Conservation (phyloP, 345 rosid genomes). For the Eutrema yunnanense region DNA sequence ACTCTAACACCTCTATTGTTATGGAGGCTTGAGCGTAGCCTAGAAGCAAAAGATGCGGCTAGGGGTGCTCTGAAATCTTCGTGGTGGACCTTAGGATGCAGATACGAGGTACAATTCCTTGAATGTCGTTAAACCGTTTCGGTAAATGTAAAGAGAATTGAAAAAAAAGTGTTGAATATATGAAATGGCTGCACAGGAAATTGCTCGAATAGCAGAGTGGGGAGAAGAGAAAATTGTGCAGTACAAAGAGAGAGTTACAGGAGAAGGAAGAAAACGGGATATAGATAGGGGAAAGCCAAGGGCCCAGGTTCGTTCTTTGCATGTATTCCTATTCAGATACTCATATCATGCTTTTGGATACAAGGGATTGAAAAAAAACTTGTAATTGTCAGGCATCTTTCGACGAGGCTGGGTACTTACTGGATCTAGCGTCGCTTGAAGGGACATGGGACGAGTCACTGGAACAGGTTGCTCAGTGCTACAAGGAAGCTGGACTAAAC, state of each 20-base stretch:
- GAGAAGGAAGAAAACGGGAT: conserved; percentile 61
- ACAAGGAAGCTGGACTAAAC: conserved; percentile 61
- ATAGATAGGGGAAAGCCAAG: conserved; percentile 67
- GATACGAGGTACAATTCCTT: conserved; percentile 43
- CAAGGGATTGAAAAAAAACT: neutral
- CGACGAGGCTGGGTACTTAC: conserved; percentile 68
- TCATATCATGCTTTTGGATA: neutral
- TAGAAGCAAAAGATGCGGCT: conserved; percentile 91
- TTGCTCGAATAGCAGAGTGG: conserved; percentile 67
- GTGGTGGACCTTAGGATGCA: conserved; percentile 96
- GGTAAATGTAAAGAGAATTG: neutral
- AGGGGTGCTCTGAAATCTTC: conserved; percentile 83
- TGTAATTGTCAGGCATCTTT: conserved; percentile 44
- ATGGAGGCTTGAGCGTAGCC: conserved; percentile 57
- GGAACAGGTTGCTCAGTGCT: conserved; percentile 59
- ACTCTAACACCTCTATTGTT: conserved; percentile 10
- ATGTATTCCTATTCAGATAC: neutral
- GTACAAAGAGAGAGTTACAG: conserved; percentile 59
- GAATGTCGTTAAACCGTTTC: neutral
- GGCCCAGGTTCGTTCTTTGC: conserved; percentile 45
- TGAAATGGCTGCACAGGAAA: conserved; percentile 38
- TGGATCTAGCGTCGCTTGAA: conserved; percentile 80
- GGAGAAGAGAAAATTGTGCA: conserved; percentile 75
- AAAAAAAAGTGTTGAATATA: neutral
- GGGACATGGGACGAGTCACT: conserved; percentile 69